Percentiles rank a stretch among this genome's conserved stretches.
These are phyloP conservation scores for Alternaria panax DNA, from an alignment of 2,329 filamentous ascomycete genomes.

Conservation along the genomic window DNA sequence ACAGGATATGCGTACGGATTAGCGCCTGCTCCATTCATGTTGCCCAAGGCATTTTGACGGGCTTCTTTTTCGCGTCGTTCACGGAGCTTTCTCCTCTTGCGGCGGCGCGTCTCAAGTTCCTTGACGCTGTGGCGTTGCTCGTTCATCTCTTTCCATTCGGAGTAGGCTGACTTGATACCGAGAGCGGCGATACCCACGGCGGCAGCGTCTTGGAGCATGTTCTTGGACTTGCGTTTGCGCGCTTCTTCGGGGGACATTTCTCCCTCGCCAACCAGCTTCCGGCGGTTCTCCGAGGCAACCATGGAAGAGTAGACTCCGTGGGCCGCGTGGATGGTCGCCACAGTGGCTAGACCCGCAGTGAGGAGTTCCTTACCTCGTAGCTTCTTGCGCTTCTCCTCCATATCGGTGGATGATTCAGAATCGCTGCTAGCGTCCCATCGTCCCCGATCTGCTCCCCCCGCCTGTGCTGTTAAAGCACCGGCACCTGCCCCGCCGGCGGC, in stretches of 20 bases:
- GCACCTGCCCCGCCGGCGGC: slow-evolving; percentile 47
- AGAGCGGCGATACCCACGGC: slow-evolving; percentile 71
- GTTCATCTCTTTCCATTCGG: slow-evolving; percentile 72
- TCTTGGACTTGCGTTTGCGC: slow-evolving; percentile 68
- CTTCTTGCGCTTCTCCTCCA: slow-evolving; percentile 69
- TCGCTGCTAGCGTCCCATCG: slow-evolving; percentile 36
- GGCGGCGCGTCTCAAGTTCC: slow-evolving; percentile 61
- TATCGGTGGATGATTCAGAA: slow-evolving; percentile 66
- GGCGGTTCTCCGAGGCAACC: slow-evolving; percentile 68
- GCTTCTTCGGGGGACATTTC: slow-evolving; percentile 70
- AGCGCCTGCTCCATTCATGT: slow-evolving; percentile 45
- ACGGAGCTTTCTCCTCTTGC: slow-evolving; percentile 54
- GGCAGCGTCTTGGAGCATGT: slow-evolving; percentile 69
- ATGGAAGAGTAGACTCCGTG: slow-evolving; percentile 70
- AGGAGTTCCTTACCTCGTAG: slow-evolving; percentile 71
- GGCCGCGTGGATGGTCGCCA: slow-evolving; percentile 74
- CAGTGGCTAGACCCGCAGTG: slow-evolving; percentile 70
- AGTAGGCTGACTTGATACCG: slow-evolving; percentile 71
- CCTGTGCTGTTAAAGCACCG: slow-evolving; percentile 42
- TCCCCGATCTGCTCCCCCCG: slow-evolving; percentile 29
- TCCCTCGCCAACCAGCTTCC: slow-evolving; percentile 67
- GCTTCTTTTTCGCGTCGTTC: slow-evolving; percentile 55
- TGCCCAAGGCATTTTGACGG: slow-evolving; percentile 50
- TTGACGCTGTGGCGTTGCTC: slow-evolving; percentile 65
- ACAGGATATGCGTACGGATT: slow-evolving; percentile 51